Conservation (phyloP, 1,284 basidiomycete species). For the Phlebopus sp. region DNA sequence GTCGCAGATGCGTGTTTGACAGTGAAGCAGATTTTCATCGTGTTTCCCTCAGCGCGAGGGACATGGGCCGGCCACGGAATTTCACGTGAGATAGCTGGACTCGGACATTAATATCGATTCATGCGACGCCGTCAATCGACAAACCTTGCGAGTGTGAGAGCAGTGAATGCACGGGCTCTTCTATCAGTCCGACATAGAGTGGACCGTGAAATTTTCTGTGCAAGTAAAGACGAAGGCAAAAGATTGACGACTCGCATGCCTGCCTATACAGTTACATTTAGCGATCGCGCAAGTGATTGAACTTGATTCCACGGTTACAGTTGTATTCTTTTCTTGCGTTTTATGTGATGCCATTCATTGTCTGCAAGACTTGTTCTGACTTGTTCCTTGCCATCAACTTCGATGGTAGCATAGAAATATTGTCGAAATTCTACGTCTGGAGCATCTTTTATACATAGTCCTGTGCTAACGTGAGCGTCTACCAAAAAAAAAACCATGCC, state of each 20-base stretch:
- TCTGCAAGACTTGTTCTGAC: neutral
- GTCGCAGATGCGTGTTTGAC: neutral
- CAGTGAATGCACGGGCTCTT: neutral
- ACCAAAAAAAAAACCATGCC: too few relatives aligned
- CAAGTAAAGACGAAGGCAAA: neutral
- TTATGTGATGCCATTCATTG: neutral
- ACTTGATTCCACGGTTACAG: neutral
- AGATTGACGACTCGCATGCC: neutral
- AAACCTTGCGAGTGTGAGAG: neutral
- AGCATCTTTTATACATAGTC: neutral
- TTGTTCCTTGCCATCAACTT: neutral
- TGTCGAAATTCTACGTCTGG: neutral
- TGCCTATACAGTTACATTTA: neutral
- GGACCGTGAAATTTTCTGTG: neutral
- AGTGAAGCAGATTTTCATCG: neutral
- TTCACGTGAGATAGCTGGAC: neutral
- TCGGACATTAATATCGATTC: neutral
- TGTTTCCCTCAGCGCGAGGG: neutral
- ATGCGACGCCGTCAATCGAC: neutral
- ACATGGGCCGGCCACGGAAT: neutral
- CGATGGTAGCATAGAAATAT: neutral
- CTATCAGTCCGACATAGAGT: neutral
- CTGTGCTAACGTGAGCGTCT: neutral
- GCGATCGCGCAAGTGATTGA: neutral
- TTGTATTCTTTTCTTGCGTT: neutral